Base-by-base conservation (phyloP, 2,329 filamentous ascomycete genomes). In the Claviceps spartinae region DNA sequence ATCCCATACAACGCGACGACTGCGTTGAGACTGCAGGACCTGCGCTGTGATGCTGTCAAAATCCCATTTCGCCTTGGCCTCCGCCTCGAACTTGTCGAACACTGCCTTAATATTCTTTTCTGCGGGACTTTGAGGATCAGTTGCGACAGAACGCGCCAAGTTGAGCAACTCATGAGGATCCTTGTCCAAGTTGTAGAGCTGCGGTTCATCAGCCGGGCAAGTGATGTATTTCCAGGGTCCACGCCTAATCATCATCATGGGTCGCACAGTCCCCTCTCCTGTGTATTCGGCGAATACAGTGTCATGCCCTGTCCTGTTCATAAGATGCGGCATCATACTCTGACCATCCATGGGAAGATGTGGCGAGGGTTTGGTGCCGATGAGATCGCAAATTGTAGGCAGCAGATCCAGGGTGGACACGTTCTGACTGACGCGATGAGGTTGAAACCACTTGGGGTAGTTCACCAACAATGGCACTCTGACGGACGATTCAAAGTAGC, bases 201-300 rank as follows among this genome's bases (percentile, higher is more conserved):
- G 88, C 34, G 86, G 83, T 36, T 85, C 83, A 63, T 96, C 90
- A 22, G 83, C 83, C 6, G 89, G 82, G 61, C 88, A 95, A 56
- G 80, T 88, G 57, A 93, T 82, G 67, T 89, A 95, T 73, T 96
- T 96, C 88, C 88, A 96, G 47, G 78, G 76, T 8, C 88, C 88
- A 51, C 88, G 83, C 53, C 86, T 83, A 63, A 96, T 96, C 90
- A 96, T 96, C 76, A 95, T 88, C 52, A 94, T 79, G 1, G 90
- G 90, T 4, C 86, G 83, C 52, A 95, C 76, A 1, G 90, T 95
- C 47, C 90, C 90, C 69, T 96, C 90, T 48, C 88, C 90, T 63
- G 91, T 95, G 71, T 96, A 96, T 71, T 96, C 90, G 55, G 88
- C 89, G 61, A 91, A 85, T n/a, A 93, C 89, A 11, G 86, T 93